A percentile compares a stretch with the other conserved stretches of the same genome.
Evolutionary conservation across 108 stramenopile species (phyloP).

Genomic region (Nannochloropsis salina): DNA sequence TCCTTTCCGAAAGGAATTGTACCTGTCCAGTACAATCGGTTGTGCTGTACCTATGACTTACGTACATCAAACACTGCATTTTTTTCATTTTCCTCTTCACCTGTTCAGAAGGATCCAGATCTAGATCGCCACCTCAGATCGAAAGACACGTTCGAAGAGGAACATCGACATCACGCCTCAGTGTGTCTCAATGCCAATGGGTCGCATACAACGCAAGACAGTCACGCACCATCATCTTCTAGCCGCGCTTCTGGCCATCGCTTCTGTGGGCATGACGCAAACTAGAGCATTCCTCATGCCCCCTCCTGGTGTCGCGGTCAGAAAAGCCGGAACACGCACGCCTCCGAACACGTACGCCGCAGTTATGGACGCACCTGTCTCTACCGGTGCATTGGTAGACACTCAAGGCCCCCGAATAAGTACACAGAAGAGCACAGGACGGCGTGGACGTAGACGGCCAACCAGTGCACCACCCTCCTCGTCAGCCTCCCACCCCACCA

Average conservation of each 20-base stretch:
- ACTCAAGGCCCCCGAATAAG: too few species aligned
- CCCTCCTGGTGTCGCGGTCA: neutral
- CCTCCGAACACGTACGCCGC: neutral
- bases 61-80: neutral
- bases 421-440: too few species aligned
- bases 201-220: too few species aligned
- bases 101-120: neutral
- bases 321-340: neutral
- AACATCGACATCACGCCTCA: too few species aligned
- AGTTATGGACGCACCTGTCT: neutral
- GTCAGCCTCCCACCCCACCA: too few species aligned
- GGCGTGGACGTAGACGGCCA: too few species aligned
- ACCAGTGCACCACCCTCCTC: too few species aligned
- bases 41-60: too few species aligned
- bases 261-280: neutral
- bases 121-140: slow-evolving; percentile 16
- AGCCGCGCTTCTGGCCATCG: neutral
- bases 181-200: too few species aligned
- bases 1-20: too few species aligned
- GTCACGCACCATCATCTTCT: neutral
- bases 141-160: neutral
- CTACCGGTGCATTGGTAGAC: neutral
- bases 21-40: too few species aligned
- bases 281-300: neutral
- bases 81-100: neutral